Evolutionary conservation across 345 rosid genomes (phyloP).

Genomic region (Melastoma malabathricum): DNA sequence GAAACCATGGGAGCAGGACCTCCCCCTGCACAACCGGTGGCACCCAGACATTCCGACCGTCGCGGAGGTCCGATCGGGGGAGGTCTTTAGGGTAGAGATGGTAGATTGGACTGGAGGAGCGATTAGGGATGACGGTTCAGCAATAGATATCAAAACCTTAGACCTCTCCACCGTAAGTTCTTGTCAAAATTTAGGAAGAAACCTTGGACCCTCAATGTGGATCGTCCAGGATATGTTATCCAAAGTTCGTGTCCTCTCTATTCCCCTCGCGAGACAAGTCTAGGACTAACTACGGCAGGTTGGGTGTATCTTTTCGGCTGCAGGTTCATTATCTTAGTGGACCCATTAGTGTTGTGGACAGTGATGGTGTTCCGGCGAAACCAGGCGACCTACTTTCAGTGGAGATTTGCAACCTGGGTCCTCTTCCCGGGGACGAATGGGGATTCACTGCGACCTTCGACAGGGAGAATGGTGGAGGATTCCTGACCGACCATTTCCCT

Average conservation of each 20-base stretch:
- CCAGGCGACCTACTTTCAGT: slow-evolving; percentile 75
- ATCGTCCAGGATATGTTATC: too few relatives aligned
- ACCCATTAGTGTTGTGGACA: slow-evolving; percentile 52
- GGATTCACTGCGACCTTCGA: slow-evolving; percentile 68
- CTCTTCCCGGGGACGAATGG: slow-evolving; percentile 87
- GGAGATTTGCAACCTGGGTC: slow-evolving; percentile 81
- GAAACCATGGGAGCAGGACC: slow-evolving; percentile 56
- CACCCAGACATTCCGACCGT: slow-evolving; percentile 59
- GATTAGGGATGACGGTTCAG: slow-evolving; percentile 48
- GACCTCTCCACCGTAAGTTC: slow-evolving; percentile 48
- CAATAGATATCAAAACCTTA: slow-evolving; percentile 32
- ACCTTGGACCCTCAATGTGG: too few relatives aligned
- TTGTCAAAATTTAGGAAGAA: not conserved
- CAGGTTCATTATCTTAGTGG: slow-evolving; percentile 79
- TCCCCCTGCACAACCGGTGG: slow-evolving; percentile 68
- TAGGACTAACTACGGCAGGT: too few relatives aligned
- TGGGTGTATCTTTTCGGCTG: not conserved
- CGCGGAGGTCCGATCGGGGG: slow-evolving; percentile 29
- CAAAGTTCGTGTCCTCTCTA: too few relatives aligned
- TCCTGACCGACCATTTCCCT: slow-evolving; percentile 86
- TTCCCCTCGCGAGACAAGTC: too few relatives aligned
- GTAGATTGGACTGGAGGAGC: slow-evolving; percentile 56
- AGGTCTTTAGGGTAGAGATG: slow-evolving; percentile 56
- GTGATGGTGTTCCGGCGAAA: slow-evolving; percentile 51
- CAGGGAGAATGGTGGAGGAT: slow-evolving; percentile 86